Percentiles rank a stretch among this genome's conserved stretches.
Conservation (phyloP, 495 filamentous ascomycete species). For the Aeminium ludgeri region DNA sequence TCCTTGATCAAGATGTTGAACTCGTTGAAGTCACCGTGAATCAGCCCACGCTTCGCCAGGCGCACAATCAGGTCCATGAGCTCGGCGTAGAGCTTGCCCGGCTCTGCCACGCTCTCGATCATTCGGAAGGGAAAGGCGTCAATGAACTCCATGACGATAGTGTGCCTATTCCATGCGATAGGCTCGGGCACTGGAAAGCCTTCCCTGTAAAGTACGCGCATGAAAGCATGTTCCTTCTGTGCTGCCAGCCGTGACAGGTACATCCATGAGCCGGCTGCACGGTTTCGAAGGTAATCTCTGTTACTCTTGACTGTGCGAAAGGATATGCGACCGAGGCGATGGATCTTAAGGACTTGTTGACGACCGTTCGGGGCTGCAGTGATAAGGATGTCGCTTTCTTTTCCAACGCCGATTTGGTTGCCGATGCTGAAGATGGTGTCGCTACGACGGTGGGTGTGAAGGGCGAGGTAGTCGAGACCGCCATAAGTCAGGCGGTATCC, state of each 20-base stretch:
- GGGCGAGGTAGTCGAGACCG: constrained; percentile 86
- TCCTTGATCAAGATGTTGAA: constrained; percentile 95
- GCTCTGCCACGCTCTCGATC: constrained; percentile 60
- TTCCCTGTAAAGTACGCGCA: constrained; percentile 65
- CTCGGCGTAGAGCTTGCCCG: constrained; percentile 66
- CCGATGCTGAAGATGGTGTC: constrained; percentile 75
- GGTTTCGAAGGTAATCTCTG: constrained; percentile 82
- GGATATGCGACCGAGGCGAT: constrained; percentile 86
- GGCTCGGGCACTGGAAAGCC: constrained; percentile 82
- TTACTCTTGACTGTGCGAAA: constrained; percentile 93
- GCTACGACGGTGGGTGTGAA: constrained; percentile 69
- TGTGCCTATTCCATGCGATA: constrained; percentile 74
- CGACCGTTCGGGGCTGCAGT: constrained; percentile 45
- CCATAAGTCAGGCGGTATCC: constrained; percentile 95
- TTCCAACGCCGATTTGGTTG: constrained; percentile 89
- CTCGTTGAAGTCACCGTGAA: constrained; percentile 98
- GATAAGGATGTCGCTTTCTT: constrained; percentile 91
- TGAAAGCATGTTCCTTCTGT: constrained; percentile 81
- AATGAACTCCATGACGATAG: constrained; percentile 82
- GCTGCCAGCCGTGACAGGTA: constrained; percentile 88
- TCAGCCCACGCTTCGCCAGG: constrained; percentile 74
- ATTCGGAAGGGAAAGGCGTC: constrained; percentile 81
- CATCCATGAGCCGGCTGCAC: constrained; percentile 75
- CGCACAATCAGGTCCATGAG: constrained; percentile 73
- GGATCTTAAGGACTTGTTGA: constrained; percentile 76